phyloP scores from a whole-genome alignment of 2,329 filamentous ascomycete genomes.

The Aschersonia sp. region DNA sequence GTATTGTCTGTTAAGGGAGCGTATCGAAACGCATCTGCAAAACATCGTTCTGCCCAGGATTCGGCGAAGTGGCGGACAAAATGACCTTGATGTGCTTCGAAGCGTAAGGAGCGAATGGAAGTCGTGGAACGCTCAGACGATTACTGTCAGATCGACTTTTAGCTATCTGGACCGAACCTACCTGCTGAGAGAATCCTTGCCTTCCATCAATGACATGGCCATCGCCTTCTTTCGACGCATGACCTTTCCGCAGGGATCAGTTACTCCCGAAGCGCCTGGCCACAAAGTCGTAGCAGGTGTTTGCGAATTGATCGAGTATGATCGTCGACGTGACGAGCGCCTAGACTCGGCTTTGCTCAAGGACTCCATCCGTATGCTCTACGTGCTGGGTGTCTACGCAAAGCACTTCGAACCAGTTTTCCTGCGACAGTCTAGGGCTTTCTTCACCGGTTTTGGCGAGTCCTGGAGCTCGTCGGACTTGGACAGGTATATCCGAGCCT shows the following conservation, averaged over 20 bases:
- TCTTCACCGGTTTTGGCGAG: slow-evolving; percentile 56
- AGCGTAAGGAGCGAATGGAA: slow-evolving; percentile 48
- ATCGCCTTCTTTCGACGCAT: slow-evolving; percentile 58
- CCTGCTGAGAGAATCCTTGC: slow-evolving; percentile 55
- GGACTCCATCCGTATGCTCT: slow-evolving; percentile 67
- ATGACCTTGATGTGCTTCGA: slow-evolving; percentile 50
- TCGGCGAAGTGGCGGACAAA: slow-evolving; percentile 31
- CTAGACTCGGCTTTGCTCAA: slow-evolving; percentile 55
- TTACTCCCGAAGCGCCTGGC: slow-evolving; percentile 9
- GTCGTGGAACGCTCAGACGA: slow-evolving; percentile 61
- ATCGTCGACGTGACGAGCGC: slow-evolving; percentile 43
- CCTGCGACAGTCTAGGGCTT: slow-evolving; percentile 50
- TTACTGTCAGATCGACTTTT: slow-evolving; percentile 70
- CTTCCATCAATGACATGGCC: slow-evolving; percentile 68
- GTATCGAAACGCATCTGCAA: slow-evolving; percentile 55
- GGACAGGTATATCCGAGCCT: slow-evolving; percentile 60
- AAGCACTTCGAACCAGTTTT: slow-evolving; percentile 68
- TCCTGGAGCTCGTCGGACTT: slow-evolving; percentile 48
- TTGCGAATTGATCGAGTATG: slow-evolving; percentile 60
- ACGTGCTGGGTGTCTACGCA: slow-evolving; percentile 70
- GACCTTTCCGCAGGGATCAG: slow-evolving; percentile 22
- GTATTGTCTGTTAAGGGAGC: slow-evolving; percentile 48
- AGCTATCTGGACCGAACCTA: slow-evolving; percentile 90
- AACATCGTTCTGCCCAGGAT: slow-evolving; percentile 41
- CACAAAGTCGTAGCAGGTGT: slow-evolving; percentile 34